Evolutionary conservation across 2,329 filamentous ascomycete species (phyloP).

Genomic region (Magnaporthales sp.): DNA sequence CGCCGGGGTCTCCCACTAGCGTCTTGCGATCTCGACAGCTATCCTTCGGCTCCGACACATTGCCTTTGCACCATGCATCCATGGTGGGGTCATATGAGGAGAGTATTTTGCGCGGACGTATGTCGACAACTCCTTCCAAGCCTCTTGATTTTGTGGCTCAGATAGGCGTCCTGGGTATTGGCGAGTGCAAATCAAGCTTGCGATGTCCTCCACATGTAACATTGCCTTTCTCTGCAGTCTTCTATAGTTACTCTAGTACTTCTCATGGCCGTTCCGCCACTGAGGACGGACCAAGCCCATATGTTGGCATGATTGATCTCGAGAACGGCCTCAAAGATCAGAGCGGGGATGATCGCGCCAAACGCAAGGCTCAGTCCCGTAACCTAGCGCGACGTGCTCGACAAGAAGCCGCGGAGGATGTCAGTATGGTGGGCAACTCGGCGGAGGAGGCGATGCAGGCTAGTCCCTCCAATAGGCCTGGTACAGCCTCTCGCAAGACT

Average conservation of each 20-base stretch:
- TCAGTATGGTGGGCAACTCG: constrained; percentile 8
- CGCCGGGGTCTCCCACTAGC: constrained; percentile 38
- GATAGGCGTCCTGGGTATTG: constrained; percentile 85
- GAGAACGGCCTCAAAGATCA: constrained; percentile 63
- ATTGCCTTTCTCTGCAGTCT: constrained; percentile 86
- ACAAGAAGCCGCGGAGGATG: constrained; percentile 4
- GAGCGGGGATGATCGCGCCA: constrained; percentile 35
- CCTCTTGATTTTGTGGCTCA: constrained; percentile 90
- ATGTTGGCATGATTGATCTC: constrained; percentile 87
- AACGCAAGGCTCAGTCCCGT: constrained; percentile 38
- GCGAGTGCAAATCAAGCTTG: constrained; percentile 78
- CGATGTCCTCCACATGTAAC: constrained; percentile 86
- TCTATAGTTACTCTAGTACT: constrained; percentile 80
- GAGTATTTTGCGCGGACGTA: constrained; percentile 85
- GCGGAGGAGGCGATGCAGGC: not conserved
- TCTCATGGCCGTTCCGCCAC: constrained; percentile 46
- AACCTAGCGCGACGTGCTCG: constrained; percentile 11
- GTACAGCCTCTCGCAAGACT: not conserved
- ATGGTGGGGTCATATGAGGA: constrained; percentile 99
- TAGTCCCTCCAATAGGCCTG: not conserved
- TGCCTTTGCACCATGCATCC: constrained; percentile 77
- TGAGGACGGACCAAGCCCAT: constrained; percentile 87
- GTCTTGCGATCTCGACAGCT: constrained; percentile 51
- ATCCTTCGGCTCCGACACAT: constrained; percentile 65
- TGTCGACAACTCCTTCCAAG: constrained; percentile 93